These are phyloP conservation scores for Toxoplasma gondii DNA, from an alignment of 169 alveolate species.

Conservation along the genomic window DNA sequence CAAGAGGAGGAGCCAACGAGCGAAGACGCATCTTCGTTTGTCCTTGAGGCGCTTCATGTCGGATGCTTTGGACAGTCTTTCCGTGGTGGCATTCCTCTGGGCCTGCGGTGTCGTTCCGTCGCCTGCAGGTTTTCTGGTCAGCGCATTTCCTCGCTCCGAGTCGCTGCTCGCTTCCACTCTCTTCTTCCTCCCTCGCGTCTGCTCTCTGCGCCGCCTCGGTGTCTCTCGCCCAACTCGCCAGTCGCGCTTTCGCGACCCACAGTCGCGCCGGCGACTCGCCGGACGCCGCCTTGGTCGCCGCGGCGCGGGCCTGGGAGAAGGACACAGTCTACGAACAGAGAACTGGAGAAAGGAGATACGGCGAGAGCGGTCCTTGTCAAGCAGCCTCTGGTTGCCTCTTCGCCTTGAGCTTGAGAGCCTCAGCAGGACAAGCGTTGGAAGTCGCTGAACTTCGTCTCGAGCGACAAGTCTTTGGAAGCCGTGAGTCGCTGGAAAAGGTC, in stretches of 20 bases:
- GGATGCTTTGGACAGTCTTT: too few relatives aligned
- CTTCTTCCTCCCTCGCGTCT: not conserved
- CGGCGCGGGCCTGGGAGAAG: not conserved
- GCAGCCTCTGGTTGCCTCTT: not conserved
- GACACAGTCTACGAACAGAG: not conserved
- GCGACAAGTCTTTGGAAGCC: not conserved
- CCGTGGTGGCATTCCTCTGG: not conserved
- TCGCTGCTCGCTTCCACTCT: not conserved
- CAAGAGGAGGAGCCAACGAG: too few relatives aligned
- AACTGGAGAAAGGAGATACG: not conserved
- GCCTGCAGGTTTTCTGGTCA: not conserved
- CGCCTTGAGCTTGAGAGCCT: not conserved
- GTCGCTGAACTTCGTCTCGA: not conserved
- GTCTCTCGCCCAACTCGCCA: conserved; percentile 11
- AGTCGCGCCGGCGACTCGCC: not conserved
- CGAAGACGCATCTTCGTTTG: too few relatives aligned
- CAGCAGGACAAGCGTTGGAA: not conserved
- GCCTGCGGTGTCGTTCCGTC: not conserved
- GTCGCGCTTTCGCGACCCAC: not conserved
- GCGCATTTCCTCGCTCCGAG: not conserved
- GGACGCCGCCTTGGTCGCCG: not conserved
- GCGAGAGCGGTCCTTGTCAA: not conserved
- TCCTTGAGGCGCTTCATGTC: too few relatives aligned
- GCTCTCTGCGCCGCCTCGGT: conserved; percentile 1
- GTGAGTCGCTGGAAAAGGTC: not conserved